Percentiles rank a stretch among this genome's conserved stretches.
Evolutionary conservation across 805 yeast species (phyloP).

Genomic region (Lipomyces yamadae): DNA sequence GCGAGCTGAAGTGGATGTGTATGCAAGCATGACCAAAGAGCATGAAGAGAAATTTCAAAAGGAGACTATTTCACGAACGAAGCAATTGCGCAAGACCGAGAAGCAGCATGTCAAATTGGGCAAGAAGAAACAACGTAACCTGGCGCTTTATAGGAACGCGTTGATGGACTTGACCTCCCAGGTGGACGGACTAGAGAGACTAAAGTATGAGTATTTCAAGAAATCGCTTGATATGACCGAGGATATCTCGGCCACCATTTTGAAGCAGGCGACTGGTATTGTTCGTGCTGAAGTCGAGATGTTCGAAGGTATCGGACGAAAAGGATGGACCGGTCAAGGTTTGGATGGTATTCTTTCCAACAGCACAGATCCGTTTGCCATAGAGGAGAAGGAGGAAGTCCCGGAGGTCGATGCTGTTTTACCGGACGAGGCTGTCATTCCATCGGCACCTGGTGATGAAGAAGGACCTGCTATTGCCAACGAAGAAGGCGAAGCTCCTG

Average conservation of each 20-base stretch:
- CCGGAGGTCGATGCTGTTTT: slow-evolving; percentile 39
- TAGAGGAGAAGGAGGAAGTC: slow-evolving; percentile 37
- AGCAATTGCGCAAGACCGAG: slow-evolving; percentile 63
- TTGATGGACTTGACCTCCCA: slow-evolving; percentile 70
- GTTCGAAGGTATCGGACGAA: slow-evolving; percentile 76
- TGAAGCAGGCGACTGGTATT: slow-evolving; percentile 62
- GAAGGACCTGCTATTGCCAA: neutral
- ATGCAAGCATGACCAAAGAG: slow-evolving; percentile 51
- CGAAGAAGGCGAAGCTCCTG: neutral
- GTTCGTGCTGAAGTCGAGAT: slow-evolving; percentile 82
- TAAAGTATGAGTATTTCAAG: slow-evolving; percentile 76
- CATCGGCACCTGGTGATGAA: slow-evolving; percentile 21
- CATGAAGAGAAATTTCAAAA: slow-evolving; percentile 61
- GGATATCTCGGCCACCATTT: slow-evolving; percentile 60
- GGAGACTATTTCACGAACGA: slow-evolving; percentile 58
- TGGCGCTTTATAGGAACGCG: slow-evolving; percentile 69
- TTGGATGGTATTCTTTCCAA: slow-evolving; percentile 67
- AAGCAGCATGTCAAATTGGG: slow-evolving; percentile 62
- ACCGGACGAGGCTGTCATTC: slow-evolving; percentile 41
- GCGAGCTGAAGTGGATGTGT: slow-evolving; percentile 50
- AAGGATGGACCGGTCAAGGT: slow-evolving; percentile 89
- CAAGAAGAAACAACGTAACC: slow-evolving; percentile 63
- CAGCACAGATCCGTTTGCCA: slow-evolving; percentile 68
- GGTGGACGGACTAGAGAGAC: slow-evolving; percentile 75
- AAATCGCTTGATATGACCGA: slow-evolving; percentile 66